Percentiles rank a stretch among this genome's conserved stretches.
Conservation (phyloP, 2,329 filamentous ascomycete genomes). For the Fusarium scirpi region DNA sequence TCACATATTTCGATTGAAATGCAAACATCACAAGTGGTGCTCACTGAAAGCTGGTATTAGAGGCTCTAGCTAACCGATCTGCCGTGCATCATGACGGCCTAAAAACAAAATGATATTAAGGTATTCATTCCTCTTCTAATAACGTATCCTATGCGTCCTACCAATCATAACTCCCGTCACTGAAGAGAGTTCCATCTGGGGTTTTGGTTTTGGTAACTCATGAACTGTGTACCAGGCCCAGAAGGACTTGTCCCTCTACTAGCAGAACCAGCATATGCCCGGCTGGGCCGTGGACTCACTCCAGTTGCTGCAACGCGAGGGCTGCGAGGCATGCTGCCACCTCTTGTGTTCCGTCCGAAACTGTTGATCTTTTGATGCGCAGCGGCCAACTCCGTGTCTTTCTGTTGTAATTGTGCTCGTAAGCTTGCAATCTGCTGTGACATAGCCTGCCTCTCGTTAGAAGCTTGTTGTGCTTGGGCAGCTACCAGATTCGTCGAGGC, state of each 20-base stretch:
- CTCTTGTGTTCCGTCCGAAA: conserved; percentile 65
- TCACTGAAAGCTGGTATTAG: conserved; percentile 1
- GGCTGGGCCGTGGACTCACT: conserved; percentile 62
- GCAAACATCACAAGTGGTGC: background rate
- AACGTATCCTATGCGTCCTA: background rate
- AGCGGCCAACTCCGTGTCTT: conserved; percentile 63
- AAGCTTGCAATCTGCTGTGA: conserved; percentile 57
- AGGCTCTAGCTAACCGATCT: conserved; percentile 5
- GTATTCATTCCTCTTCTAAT: conserved; percentile 1
- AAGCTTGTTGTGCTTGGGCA: conserved; percentile 61
- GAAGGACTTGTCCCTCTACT: conserved; percentile 66
- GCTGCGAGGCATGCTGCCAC: conserved; percentile 68
- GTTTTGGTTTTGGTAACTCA: conserved; percentile 54
- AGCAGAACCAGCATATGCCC: conserved; percentile 52
- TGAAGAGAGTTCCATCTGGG: conserved; percentile 60
- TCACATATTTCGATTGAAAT: background rate
- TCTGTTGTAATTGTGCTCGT: conserved; percentile 59
- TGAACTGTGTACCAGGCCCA: conserved; percentile 55
- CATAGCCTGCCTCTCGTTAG: conserved; percentile 52
- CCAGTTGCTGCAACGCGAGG: conserved; percentile 62
- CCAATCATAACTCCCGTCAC: conserved; percentile 47
- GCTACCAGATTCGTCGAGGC: conserved; percentile 59
- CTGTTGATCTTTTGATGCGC: conserved; percentile 61
- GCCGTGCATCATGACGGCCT: conserved; percentile 12
- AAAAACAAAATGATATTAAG: conserved; percentile 24